Evolutionary conservation across 148 eudicot species (phyloP).

Genomic region (Chenopodium suecicum): DNA sequence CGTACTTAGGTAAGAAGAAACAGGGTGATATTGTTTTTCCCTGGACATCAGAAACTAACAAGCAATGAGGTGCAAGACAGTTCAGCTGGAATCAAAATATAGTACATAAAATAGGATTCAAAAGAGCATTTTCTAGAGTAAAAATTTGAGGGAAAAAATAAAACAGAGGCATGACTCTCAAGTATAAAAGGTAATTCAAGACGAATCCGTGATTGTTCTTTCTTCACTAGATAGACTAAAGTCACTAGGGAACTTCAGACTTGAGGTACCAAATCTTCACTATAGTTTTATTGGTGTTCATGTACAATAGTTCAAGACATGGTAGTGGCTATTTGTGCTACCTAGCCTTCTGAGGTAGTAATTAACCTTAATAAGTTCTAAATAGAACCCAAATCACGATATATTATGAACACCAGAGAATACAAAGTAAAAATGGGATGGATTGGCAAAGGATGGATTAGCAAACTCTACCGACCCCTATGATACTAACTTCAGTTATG

Average conservation of each 20-base stretch:
- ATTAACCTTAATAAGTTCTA: neutral
- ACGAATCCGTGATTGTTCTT: neutral
- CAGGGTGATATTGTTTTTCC: neutral
- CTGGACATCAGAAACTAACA: neutral
- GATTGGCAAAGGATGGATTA: neutral
- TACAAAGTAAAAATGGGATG: neutral
- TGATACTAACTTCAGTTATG: neutral
- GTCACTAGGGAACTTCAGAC: neutral
- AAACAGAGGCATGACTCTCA: neutral
- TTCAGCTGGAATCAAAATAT: neutral
- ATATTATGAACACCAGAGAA: neutral
- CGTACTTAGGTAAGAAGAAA: neutral
- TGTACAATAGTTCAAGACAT: neutral
- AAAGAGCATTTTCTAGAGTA: neutral
- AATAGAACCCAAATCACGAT: neutral
- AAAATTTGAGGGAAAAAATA: no score
- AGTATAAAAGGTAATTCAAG: neutral
- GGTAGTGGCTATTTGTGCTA: neutral
- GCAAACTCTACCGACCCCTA: neutral
- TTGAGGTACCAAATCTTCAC: neutral
- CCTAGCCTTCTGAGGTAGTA: neutral
- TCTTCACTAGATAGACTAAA: neutral
- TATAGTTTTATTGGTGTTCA: no score
- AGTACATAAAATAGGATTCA: neutral
- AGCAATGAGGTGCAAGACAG: neutral